Base-by-base conservation (phyloP, 2,329 filamentous ascomycete genomes). In the Aspergillus ustus region DNA sequence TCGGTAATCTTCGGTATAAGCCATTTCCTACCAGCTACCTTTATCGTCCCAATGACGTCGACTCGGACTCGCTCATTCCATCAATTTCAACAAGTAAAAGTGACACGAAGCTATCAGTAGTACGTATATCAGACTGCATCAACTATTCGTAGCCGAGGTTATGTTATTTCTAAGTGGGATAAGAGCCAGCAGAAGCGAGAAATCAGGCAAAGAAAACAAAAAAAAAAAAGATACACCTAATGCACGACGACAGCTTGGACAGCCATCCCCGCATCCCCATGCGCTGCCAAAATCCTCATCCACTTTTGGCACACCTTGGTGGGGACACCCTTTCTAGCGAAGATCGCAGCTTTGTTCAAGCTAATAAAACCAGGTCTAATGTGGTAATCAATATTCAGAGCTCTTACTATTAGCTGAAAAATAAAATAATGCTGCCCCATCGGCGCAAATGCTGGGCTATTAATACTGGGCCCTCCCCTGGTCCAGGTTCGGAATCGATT, bases 231-330 rank as follows among this genome's bases (percentile, higher is more conserved):
- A 46, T 19, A 44, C 22, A 48, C 37, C 22, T 44, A 54, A 58
- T 58, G 52, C 44, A 54, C 37, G 46, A 29, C 31, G 46, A 60
- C 51, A 56, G 52, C 46, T 56, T 52, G 52, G 48, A 48, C 44
- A 52, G 34, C 25, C 28, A 46, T 53, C 56, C 55, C 60, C 56
- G 56, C 50, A 59, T 55, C 45, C 40, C 20, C 40, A 60, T 57
- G 20, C 19, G 52, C 45, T 54, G 59, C 52, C 31, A 49, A 45
- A 50, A 55, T 29, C 55, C 20, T 52, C 55, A 49, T 58, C 49
- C 43, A 46, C 50, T 49, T 31, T 15, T 59, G 29, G 17, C 28
- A 49, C 28, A 22, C 52, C 43, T 22, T 15, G 29, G 59, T 61
- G 54, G 59, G 31, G 43, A 43, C 49, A 3, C 19, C 25, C 25